Percentiles rank a stretch among this genome's conserved stretches.
Evolutionary conservation across 352 stramenopile genomes (phyloP).

Genomic region (Pythium rhizo-oryzae): DNA sequence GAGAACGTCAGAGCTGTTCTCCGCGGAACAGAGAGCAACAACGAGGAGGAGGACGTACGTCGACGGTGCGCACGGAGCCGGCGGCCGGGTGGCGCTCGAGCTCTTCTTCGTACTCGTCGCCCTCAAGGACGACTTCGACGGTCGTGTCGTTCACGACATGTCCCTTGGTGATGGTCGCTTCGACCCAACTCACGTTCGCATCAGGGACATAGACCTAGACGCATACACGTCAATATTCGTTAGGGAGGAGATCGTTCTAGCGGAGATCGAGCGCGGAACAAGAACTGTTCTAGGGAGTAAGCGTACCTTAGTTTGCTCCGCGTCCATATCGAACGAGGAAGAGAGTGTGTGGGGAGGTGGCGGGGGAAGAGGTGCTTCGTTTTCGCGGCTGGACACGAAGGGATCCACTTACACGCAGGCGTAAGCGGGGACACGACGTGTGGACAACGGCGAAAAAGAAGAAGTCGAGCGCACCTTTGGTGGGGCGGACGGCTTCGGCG

Average conservation of each 20-base stretch:
- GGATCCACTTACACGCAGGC: constrained; percentile 11
- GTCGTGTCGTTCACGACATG: constrained; percentile 78
- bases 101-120: constrained; percentile 71
- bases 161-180: constrained; percentile 82
- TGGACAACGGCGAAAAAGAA: constrained; percentile 37
- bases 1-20: not conserved
- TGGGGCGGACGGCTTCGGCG: not conserved
- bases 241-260: constrained; percentile 5
- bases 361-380: constrained; percentile 2
- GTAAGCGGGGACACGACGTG: constrained; percentile 9
- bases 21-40: not conserved
- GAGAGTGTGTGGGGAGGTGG: constrained; percentile 4
- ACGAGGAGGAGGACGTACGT: constrained; percentile 31
- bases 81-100: constrained; percentile 59
- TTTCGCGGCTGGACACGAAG: constrained; percentile 18
- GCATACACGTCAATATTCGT: not conserved
- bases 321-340: constrained; percentile 29
- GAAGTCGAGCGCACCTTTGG: constrained; percentile 21
- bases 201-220: constrained; percentile 86
- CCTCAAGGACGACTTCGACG: constrained; percentile 79
- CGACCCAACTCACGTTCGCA: constrained; percentile 77
- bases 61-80: constrained; percentile 52
- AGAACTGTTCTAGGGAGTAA: not conserved
- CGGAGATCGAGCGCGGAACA: not conserved
- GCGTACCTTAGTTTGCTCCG: constrained; percentile 37